These are phyloP conservation scores for Nepenthes alata DNA, from an alignment of 179 eudicot species.

Conservation along the genomic window DNA sequence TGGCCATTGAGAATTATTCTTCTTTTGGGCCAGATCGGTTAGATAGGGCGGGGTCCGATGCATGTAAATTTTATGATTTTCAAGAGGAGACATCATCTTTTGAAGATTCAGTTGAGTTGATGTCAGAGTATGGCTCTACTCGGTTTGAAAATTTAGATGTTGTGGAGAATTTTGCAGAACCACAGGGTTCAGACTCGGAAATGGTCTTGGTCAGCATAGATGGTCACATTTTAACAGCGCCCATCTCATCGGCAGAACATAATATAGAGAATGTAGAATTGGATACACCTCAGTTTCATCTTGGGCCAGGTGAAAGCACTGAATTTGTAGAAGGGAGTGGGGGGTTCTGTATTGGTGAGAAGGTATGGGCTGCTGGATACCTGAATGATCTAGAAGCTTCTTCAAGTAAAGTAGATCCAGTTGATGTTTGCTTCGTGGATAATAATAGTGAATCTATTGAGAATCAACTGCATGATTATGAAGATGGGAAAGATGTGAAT, in stretches of 20 bases:
- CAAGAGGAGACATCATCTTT: slow-evolving; percentile 62
- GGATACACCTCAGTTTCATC: slow-evolving; percentile 69
- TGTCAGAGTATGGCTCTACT: slow-evolving; percentile 60
- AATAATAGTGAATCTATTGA: slow-evolving; percentile 11
- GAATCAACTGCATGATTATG: neutral
- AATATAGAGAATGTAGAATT: slow-evolving; percentile 39
- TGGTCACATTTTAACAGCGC: slow-evolving; percentile 90
- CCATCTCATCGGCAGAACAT: slow-evolving; percentile 54
- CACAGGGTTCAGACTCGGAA: slow-evolving; percentile 53
- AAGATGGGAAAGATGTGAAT: slow-evolving; percentile 11
- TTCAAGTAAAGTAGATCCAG: slow-evolving; percentile 13
- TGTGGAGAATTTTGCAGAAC: slow-evolving; percentile 45
- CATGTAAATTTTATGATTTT: slow-evolving; percentile 64
- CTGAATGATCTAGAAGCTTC: slow-evolving; percentile 23
- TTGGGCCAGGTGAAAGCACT: slow-evolving; percentile 64
- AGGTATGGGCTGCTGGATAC: slow-evolving; percentile 36
- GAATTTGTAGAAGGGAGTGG: slow-evolving; percentile 35
- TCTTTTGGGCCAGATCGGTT: slow-evolving; percentile 29
- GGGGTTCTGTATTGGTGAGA: slow-evolving; percentile 31
- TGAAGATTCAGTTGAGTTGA: slow-evolving; percentile 57
- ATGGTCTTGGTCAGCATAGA: slow-evolving; percentile 93
- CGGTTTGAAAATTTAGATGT: slow-evolving; percentile 55
- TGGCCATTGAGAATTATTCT: slow-evolving; percentile 32
- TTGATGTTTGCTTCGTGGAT: slow-evolving; percentile 8
- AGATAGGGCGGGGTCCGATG: slow-evolving; percentile 66